Conservation (phyloP, 2,329 filamentous ascomycete genomes). For the Aaosphaeria arxii region DNA sequence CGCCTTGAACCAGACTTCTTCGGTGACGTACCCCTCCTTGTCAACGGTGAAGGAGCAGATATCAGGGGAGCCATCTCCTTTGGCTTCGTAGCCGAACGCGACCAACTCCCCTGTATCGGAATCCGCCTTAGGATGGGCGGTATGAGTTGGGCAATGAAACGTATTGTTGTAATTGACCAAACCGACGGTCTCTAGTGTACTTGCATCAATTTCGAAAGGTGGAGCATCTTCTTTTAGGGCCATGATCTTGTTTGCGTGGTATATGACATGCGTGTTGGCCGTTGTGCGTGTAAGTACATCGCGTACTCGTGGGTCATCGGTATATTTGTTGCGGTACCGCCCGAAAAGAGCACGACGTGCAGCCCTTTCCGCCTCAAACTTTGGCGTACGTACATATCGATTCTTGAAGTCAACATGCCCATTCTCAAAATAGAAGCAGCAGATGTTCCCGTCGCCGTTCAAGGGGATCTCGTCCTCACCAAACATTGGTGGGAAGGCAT, state of each 20-base stretch:
- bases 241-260: conserved; percentile 5
- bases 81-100: conserved; percentile 34
- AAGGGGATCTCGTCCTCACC: conserved; percentile 15
- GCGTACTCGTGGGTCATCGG: conserved; percentile 28
- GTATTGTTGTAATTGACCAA: conserved; percentile 3
- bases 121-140: conserved; percentile 19
- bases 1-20: conserved; percentile 34
- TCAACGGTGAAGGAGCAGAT: conserved; percentile 35
- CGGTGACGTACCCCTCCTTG: conserved; percentile 24
- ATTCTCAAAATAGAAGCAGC: conserved; percentile 36
- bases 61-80: conserved; percentile 39
- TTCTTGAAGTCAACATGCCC: conserved; percentile 34
- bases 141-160: conserved; percentile 13
- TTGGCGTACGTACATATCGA: conserved; percentile 42
- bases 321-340: conserved; percentile 42
- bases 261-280: conserved; percentile 19
- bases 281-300: conserved; percentile 33
- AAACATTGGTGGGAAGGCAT: conserved; percentile 13
- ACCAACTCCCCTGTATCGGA: conserved; percentile 9
- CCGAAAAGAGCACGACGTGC: conserved; percentile 35
- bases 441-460: conserved; percentile 43
- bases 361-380: conserved; percentile 37
- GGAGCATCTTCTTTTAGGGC: conserved; percentile 10
- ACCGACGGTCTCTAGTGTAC: conserved; percentile 11
- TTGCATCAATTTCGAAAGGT: conserved; percentile 12